A percentile compares a stretch with the other conserved stretches of the same genome.
Evolutionary conservation across 805 yeast species (phyloP).

Genomic region (Priceomyces fermenticarens): DNA sequence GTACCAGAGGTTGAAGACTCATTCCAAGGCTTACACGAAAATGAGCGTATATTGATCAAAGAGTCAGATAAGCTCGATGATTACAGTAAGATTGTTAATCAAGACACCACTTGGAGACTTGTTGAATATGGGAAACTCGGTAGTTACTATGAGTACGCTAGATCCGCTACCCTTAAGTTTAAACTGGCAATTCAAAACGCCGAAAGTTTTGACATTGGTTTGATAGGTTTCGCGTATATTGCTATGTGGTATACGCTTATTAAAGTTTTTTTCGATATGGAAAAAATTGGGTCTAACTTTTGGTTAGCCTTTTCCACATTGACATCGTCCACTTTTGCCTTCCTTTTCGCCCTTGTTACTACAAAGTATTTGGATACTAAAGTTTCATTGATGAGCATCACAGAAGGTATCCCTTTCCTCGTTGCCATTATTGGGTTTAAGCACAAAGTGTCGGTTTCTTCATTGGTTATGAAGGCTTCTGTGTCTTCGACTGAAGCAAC

Average conservation of each 20-base stretch:
- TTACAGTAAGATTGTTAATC: slow-evolving; percentile 22
- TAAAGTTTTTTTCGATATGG: slow-evolving; percentile 74
- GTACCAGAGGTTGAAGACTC: slow-evolving; percentile 42
- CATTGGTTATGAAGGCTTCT: slow-evolving; percentile 48
- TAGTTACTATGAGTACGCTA: slow-evolving; percentile 53
- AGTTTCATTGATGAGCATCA: slow-evolving; percentile 69
- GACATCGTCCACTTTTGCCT: slow-evolving; percentile 76
- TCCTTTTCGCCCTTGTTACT: slow-evolving; percentile 68
- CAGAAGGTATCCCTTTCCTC: slow-evolving; percentile 91
- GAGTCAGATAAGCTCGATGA: slow-evolving; percentile 21
- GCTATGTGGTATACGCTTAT: slow-evolving; percentile 86
- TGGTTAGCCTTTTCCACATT: slow-evolving; percentile 84
- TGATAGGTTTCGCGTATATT: slow-evolving; percentile 74
- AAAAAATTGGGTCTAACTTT: slow-evolving; percentile 72
- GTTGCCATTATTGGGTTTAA: slow-evolving; percentile 92
- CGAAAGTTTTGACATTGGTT: slow-evolving; percentile 78
- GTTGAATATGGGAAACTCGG: slow-evolving; percentile 56
- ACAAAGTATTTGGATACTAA: slow-evolving; percentile 53
- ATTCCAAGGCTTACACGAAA: slow-evolving; percentile 36
- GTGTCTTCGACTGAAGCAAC: slow-evolving; percentile 39
- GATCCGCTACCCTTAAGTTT: slow-evolving; percentile 38
- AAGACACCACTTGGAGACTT: slow-evolving; percentile 59
- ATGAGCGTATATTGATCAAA: slow-evolving; percentile 42
- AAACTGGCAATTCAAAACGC: slow-evolving; percentile 59
- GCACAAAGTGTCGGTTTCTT: slow-evolving; percentile 72